Percentiles rank a stretch among this genome's conserved stretches.
Conservation (phyloP, 2,329 filamentous ascomycete species). For the Zymoseptoria brevis region DNA sequence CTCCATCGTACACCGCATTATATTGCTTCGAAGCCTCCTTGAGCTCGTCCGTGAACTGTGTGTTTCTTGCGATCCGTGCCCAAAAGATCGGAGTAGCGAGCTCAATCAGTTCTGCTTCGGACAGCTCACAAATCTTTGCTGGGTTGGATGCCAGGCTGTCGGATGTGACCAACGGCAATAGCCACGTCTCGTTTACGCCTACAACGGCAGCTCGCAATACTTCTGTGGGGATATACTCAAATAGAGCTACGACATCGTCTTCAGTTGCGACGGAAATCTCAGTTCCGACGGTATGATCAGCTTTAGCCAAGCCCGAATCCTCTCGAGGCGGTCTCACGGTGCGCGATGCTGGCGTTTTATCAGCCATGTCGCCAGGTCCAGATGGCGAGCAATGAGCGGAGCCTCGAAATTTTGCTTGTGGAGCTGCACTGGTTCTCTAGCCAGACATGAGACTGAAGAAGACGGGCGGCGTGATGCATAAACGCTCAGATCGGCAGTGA, state of each 20-base stretch:
- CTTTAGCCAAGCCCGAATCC: too few relatives aligned
- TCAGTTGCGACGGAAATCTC: neutral
- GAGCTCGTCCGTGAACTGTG: neutral
- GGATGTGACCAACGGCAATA: too few relatives aligned
- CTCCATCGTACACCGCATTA: neutral
- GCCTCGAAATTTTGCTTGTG: too few relatives aligned
- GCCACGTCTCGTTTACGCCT: too few relatives aligned
- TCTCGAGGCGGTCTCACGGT: too few relatives aligned
- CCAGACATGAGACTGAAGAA: too few relatives aligned
- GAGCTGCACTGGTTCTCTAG: too few relatives aligned
- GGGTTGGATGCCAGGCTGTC: neutral
- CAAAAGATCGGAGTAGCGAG: neutral
- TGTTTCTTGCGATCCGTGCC: neutral
- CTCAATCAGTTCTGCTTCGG: neutral
- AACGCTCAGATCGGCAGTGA: too few relatives aligned
- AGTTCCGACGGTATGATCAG: neutral
- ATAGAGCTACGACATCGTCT: neutral
- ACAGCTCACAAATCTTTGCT: neutral
- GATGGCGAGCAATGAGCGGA: too few relatives aligned
- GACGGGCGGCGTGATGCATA: too few relatives aligned
- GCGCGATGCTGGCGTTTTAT: too few relatives aligned
- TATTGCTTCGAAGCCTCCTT: neutral
- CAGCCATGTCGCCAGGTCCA: too few relatives aligned
- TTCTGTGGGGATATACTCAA: neutral
- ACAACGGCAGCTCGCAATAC: neutral